Evolutionary conservation across 164 flowering plant genomes (phyloP).

Genomic region (Stephania yunnanensis): DNA sequence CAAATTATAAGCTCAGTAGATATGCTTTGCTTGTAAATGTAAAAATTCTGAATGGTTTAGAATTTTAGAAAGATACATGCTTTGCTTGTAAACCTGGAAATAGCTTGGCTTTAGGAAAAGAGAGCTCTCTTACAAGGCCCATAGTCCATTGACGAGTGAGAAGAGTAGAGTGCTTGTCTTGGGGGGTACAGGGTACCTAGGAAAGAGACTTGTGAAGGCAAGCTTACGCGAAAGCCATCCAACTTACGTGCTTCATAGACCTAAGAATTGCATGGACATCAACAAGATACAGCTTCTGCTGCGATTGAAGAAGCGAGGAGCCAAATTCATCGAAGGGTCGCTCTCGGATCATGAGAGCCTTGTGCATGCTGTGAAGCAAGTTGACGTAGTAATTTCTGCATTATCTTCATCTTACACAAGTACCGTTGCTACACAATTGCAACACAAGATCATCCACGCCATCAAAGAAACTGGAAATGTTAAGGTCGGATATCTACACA

Average conservation of each 20-base stretch:
- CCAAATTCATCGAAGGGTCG: constrained; percentile 20
- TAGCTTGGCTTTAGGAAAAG: no score
- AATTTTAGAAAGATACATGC: no score
- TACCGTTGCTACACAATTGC: constrained; percentile 39
- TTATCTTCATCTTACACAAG: constrained; percentile 40
- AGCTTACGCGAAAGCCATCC: constrained; percentile 34
- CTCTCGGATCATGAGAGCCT: no score
- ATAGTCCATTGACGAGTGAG: background rate
- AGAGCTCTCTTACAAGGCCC: no score
- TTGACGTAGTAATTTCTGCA: constrained; percentile 55
- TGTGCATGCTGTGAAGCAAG: constrained; percentile 43
- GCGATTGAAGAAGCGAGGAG: background rate
- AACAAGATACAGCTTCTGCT: constrained; percentile 2
- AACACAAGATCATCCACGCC: constrained; percentile 56
- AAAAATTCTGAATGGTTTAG: no score
- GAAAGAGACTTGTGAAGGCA: constrained; percentile 18
- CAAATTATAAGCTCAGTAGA: no score
- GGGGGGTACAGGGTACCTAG: background rate
- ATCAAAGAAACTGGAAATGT: constrained; percentile 58
- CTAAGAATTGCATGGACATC: constrained; percentile 30
- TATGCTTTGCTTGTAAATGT: no score
- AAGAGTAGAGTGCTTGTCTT: background rate
- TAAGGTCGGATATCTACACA: constrained; percentile 22
- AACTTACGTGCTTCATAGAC: constrained; percentile 36
- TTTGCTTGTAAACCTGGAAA: no score